A percentile compares a stretch with the other conserved stretches of the same genome.
Evolutionary conservation across 23 red algal species (phyloP).

Genomic region (Pyropia yezoensis): DNA sequence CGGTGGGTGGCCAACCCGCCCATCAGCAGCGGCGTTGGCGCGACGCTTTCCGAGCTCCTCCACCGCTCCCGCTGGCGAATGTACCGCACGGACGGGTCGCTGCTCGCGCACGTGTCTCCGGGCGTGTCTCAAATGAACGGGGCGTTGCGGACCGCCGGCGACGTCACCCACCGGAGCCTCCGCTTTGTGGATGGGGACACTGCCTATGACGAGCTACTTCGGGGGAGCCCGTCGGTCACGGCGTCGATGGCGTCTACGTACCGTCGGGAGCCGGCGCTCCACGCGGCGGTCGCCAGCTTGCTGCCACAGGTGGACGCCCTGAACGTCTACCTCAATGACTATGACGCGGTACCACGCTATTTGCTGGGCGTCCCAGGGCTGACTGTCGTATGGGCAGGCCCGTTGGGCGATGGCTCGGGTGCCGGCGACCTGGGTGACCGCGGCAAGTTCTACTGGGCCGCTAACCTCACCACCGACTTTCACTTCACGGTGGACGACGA

Average conservation of each 20-base stretch:
- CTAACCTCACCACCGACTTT: conserved; percentile 25
- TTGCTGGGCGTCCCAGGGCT: conserved; percentile 22
- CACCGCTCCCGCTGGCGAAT: conserved; percentile 8
- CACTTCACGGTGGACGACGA: conserved; percentile 75
- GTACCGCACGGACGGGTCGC: conserved; percentile 47
- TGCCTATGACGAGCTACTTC: conserved; percentile 15
- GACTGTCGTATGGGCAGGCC: neutral
- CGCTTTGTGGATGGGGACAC: conserved; percentile 49
- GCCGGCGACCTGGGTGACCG: conserved; percentile 59
- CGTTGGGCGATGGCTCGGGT: conserved; percentile 6
- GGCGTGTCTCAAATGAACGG: conserved; percentile 54
- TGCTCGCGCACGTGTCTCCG: conserved; percentile 45
- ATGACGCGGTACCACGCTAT: conserved; percentile 46
- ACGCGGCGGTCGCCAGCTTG: conserved; percentile 33
- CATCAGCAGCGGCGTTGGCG: conserved; percentile 61
- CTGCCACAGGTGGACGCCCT: conserved; percentile 51
- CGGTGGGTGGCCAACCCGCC: conserved; percentile 41
- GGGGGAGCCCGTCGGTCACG: conserved; percentile 20
- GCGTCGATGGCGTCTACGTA: conserved; percentile 58
- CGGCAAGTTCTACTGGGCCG: conserved; percentile 65
- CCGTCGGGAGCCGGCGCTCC: conserved; percentile 24
- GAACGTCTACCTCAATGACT: conserved; percentile 70
- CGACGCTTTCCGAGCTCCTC: conserved; percentile 38
- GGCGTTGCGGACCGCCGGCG: conserved; percentile 4
- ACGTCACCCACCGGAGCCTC: conserved; percentile 11